Evolutionary conservation across 2,329 filamentous ascomycete genomes (phyloP), one percentile per base, ranked within the genome.

Genomic region (Elsinoe fawcettii): DNA sequence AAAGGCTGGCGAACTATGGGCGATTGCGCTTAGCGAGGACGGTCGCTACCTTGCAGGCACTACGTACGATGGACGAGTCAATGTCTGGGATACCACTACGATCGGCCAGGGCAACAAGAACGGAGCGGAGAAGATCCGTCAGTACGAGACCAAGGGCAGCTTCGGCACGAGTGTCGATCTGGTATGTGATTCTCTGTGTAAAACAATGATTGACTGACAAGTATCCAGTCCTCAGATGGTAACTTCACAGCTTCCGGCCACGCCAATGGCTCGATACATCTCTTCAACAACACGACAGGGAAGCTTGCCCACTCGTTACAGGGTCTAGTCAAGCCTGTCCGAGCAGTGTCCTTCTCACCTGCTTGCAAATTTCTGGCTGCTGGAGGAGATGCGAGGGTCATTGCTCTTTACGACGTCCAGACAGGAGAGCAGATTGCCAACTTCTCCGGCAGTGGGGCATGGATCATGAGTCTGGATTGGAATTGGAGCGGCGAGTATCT

Each of bases 381-480:
- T 5, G 90, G 88, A 2, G 93, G 93, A 27, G 92, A 99, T 67
- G 86, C 91, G 6, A 84, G 85, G 54, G 83, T 95, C 53, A 95
- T 99, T 64, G 87, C 88, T 1, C 79, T 97, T 46, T 99, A 96
- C 74, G 91, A 97, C 67, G 89, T 95, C 64, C 82, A 84, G 62
- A 91, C 92, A 51, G 93, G 93, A 51, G 91, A 97, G 71, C 92
- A 96, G 67, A 85, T 97, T 12, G 89, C 87, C 18, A 95, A 90
- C 67, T 75, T 99, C 53, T 77, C 80, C 0, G 89, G 87, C 1
- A 88, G 92, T 69, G 80, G 82, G 0, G 86, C 88, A 4, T 99
- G 92, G 93, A 85, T 99, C 63, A 87, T 92, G 60, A 87, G 87
- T 30, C 77, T 97, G 43, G 90, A 96, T 69, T 99, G 92, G 90